phyloP scores from a whole-genome alignment of 495 filamentous ascomycete species.

The Hypoxylon fragiforme region DNA sequence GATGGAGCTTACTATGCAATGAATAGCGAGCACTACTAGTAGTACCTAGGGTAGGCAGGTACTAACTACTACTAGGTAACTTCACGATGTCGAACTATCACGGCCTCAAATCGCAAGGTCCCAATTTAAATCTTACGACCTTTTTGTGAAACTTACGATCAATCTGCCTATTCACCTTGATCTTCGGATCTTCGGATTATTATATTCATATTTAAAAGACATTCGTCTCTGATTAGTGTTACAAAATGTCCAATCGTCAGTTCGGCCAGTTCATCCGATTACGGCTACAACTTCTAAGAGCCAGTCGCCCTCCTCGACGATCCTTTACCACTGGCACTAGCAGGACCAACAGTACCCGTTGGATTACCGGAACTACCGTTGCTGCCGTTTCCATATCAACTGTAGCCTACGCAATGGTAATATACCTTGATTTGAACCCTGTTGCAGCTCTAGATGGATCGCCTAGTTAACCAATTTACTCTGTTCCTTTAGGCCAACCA shows the following conservation, averaged over 20 bases:
- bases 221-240: neutral
- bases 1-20: neutral
- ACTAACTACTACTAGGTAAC: neutral
- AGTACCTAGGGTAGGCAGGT: too few species aligned
- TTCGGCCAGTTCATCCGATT: constrained; percentile 24
- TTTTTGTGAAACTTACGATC: constrained; percentile 24
- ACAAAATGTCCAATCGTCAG: constrained; percentile 34
- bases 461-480: constrained; percentile 23
- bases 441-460: neutral
- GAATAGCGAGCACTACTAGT: too few species aligned
- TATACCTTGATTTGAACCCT: neutral
- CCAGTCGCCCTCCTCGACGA: constrained; percentile 24
- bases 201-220: constrained; percentile 14
- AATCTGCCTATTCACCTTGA: neutral
- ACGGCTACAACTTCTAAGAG: constrained; percentile 28
- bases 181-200: neutral
- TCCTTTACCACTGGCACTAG: constrained; percentile 24
- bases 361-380: constrained; percentile 26
- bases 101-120: constrained; percentile 16
- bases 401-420: constrained; percentile 36
- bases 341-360: constrained; percentile 22
- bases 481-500: constrained; percentile 39
- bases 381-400: constrained; percentile 27
- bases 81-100: constrained; percentile 5
- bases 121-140: constrained; percentile 37